A percentile compares a stretch with the other conserved stretches of the same genome.
These are phyloP conservation scores for Cyberlindnera maritima DNA, from an alignment of 805 yeast genomes.

Conservation along the genomic window DNA sequence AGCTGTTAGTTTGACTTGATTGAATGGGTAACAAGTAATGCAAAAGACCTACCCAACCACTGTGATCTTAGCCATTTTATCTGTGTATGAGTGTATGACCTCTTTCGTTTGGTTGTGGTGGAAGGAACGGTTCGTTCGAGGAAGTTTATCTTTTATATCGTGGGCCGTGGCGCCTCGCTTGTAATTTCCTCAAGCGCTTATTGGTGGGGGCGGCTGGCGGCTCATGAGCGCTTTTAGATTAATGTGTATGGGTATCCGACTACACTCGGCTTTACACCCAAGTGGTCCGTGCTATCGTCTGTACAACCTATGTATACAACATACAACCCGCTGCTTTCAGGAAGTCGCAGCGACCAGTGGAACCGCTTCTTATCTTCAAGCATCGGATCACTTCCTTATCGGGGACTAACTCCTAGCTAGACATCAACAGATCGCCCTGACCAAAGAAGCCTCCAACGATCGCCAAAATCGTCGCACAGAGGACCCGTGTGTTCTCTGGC, in stretches of 20 bases:
- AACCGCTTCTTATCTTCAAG: not conserved
- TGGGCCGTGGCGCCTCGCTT: too few species aligned
- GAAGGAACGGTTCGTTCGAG: too few species aligned
- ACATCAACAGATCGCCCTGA: conserved; percentile 20
- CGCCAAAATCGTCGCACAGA: conserved; percentile 13
- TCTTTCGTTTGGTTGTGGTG: not conserved
- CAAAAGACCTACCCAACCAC: conserved; percentile 21
- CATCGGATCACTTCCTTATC: not conserved
- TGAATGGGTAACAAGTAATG: too few species aligned
- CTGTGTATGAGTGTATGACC: not conserved
- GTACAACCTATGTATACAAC: too few species aligned
- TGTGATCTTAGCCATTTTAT: conserved; percentile 14
- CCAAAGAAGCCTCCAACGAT: conserved; percentile 17
- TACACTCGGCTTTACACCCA: too few species aligned
- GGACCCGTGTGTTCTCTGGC: conserved; percentile 9
- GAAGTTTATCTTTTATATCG: not conserved
- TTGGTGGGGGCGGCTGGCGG: not conserved
- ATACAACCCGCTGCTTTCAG: too few species aligned
- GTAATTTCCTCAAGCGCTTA: too few species aligned
- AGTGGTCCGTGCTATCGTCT: too few species aligned
- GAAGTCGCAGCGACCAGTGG: too few species aligned
- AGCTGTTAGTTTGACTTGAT: too few species aligned
- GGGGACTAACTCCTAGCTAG: not conserved
- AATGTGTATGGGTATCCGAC: too few species aligned
- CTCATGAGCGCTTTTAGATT: too few species aligned